Evolutionary conservation across 768 basidiomycete genomes (phyloP), one percentile per base, ranked within the genome.

Genomic region (Saitozyma sp.): DNA sequence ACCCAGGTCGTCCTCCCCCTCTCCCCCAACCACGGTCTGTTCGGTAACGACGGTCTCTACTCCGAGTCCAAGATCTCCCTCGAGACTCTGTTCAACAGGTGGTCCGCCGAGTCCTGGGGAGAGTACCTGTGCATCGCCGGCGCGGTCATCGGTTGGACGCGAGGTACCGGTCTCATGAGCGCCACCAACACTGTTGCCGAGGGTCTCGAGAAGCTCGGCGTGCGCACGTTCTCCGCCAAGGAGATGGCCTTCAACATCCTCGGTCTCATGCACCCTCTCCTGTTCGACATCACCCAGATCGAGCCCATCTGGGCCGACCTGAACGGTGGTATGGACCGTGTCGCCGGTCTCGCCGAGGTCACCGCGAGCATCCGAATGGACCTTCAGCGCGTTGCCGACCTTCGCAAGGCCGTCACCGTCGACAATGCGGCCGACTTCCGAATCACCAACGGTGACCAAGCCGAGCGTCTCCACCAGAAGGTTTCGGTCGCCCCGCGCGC

Each of bases 181-280:
- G 89, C 93, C 4, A 94, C 92, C 50, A 94, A 94, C 82, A 91
- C 89, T 49, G 89, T 97, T 56, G 92, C 96, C 37, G 90, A 94
- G 61, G 92, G 92, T 58, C 85, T 99, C 49, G 96, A 99, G 82
- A 85, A 87, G 62, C 85, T 89, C 65, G 96, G 96, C 64, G 91
- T 96, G 62, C 87, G 96, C 68, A 99, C 96, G 1, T 99, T 98
- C 86, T 98, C 95, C 0, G 90, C 96, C 38, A 98, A 98, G 83
- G 96, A 99, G 82, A 99, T 98, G 96, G 94, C 96, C 0, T 99
- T 99, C 87, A 99, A 99, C 81, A 92, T 99, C 73, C 88, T 99
- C 58, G 95, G 96, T 63, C 85, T 99, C 54, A 98, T 99, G 95
- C 96, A 99, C 76, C 96, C 96, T 50, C 87, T 98, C 7, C 85